Base-by-base conservation (phyloP, 192 early-diverging fungal genomes). In the Podila horticola region DNA sequence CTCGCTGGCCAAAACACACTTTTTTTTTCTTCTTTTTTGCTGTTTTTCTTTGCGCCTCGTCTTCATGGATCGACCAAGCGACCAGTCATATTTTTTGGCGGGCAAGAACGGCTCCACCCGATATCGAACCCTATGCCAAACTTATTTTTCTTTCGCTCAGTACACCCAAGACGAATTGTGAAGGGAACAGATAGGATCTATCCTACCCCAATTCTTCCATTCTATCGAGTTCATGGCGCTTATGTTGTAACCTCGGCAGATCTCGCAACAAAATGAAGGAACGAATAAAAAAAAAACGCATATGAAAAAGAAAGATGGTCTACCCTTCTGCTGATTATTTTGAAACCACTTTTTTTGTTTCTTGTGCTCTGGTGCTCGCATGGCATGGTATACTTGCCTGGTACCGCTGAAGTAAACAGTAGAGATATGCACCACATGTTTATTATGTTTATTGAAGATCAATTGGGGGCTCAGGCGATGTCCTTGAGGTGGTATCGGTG, bases 401-500 rank as follows among this genome's bases (percentile, higher is more conserved):
- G 15, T 45, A 45, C 15, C 15, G 13, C 15, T 45, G 41, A 12
- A 17, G 15, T 3, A 45, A 45, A 45, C n/a, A 15, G 15, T 15
- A 15, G 41, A 11, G 41, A 12, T 3, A 45, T 4, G 41, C 41
- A 13, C 41, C 41, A 12, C 41, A 45, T 4, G 24, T 20, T 11
- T 52, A 3, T 4, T 9, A 55, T 55, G 52, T 26, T 24, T 55
- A 55, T 55, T 20, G 20, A 55, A 17, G 41, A 1, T 55, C n/a
- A 52, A 17, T 8, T 8, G n/a, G n/a, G 20, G 52, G 6, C n/a
- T n/a, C 24, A n/a, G 24, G 10, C 52, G 52, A n/a, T 55, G 24
- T 26, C 41, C 20, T 36, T 59, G 41, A 45, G 45, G 20, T 67
- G 72, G 65, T 63, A 74, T 51, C 72, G 65, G 45, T 45, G 66